Evolutionary conservation across 2,329 filamentous ascomycete species (phyloP).

Genomic region (Dichotomopilus funicola): DNA sequence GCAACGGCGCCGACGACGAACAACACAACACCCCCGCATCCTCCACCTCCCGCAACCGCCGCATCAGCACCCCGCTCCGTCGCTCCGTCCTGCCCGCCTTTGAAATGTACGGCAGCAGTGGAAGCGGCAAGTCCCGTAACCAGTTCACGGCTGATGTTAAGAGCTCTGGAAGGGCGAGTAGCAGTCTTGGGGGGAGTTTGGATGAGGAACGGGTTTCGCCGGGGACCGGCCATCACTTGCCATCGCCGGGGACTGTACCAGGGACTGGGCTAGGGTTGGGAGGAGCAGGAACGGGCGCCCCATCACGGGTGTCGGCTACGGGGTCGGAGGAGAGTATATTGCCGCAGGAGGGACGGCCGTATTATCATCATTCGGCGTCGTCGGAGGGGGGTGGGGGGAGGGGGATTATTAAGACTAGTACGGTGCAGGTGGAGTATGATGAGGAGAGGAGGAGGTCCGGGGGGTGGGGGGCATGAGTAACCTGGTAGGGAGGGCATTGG

Average conservation of each 20-base stretch:
- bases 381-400: background rate
- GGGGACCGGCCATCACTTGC: too few relatives aligned
- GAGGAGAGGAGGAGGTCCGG: background rate
- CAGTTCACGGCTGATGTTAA: slow-evolving; percentile 10
- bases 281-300: too few relatives aligned
- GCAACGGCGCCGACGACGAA: too few relatives aligned
- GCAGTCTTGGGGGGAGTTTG: too few relatives aligned
- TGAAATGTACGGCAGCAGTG: slow-evolving; percentile 12
- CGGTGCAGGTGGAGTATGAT: slow-evolving; percentile 4
- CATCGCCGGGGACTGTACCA: too few relatives aligned
- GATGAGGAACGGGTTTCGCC: too few relatives aligned
- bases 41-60: too few relatives aligned
- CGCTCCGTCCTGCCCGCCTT: slow-evolving; percentile 2
- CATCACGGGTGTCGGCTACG: background rate
- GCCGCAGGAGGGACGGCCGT: background rate
- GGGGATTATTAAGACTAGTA: slow-evolving; percentile 10
- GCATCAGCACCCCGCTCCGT: too few relatives aligned
- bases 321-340: slow-evolving; percentile 20
- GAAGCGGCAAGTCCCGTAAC: background rate
- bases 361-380: background rate
- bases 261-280: too few relatives aligned
- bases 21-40: too few relatives aligned
- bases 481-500: background rate
- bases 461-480: background rate
- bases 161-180: background rate